Conservation (phyloP, 345 rosid genomes). For the Carallia pectinifolia region DNA sequence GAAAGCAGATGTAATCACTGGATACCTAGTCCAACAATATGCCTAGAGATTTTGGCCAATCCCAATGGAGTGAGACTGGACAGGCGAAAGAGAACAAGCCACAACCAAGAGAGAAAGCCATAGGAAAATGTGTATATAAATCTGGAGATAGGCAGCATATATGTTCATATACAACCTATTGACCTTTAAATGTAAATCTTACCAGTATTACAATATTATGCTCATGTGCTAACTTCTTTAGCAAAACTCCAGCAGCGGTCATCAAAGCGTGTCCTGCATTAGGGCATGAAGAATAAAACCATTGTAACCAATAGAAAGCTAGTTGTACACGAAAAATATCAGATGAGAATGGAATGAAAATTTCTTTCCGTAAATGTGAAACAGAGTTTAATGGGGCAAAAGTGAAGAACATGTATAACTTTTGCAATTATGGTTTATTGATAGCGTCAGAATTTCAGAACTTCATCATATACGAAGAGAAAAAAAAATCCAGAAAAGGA, state of each 20-base stretch:
- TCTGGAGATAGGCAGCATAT: background rate
- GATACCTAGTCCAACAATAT: too few species aligned
- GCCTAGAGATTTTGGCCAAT: background rate
- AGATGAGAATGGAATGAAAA: background rate
- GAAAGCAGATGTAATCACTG: too few species aligned
- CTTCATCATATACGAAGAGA: background rate
- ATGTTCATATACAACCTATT: background rate
- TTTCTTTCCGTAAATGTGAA: background rate
- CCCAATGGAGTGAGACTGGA: background rate
- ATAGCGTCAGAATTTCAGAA: background rate
- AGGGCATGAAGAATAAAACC: constrained; percentile 17
- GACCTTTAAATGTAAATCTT: constrained; percentile 21
- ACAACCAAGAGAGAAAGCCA: background rate
- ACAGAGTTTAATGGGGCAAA: background rate
- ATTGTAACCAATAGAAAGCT: constrained; percentile 2
- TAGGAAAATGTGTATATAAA: background rate
- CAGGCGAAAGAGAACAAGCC: background rate
- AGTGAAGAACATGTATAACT: background rate
- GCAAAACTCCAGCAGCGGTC: constrained; percentile 64
- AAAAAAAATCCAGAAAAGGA: background rate
- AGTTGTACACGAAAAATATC: background rate
- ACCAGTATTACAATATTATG: constrained; percentile 62
- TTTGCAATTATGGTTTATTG: background rate
- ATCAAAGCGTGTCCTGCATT: constrained; percentile 69
- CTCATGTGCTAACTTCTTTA: constrained; percentile 81